Evolutionary conservation across 129 eudicot species (phyloP).

Genomic region (Solidago caesia): DNA sequence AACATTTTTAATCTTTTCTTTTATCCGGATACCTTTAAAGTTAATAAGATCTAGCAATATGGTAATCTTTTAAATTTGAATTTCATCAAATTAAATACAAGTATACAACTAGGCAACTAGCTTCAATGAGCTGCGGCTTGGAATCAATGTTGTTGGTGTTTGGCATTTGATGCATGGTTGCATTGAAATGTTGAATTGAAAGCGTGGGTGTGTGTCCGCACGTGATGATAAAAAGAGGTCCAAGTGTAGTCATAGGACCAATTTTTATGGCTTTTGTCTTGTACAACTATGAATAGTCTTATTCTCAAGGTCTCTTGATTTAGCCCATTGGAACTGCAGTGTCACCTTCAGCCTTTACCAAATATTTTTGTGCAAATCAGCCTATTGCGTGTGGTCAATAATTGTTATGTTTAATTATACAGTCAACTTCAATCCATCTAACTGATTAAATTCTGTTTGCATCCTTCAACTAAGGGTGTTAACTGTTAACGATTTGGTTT

Average conservation of each 20-base stretch:
- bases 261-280: slow-evolving; percentile 31
- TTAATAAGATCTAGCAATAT: no score
- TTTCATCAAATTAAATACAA: no score
- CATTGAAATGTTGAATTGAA: neutral
- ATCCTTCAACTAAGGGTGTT: no score
- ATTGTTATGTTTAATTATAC: neutral
- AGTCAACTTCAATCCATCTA: neutral
- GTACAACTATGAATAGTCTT: slow-evolving; percentile 24
- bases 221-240: slow-evolving; percentile 22
- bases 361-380: slow-evolving; percentile 18
- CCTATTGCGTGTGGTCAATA: slow-evolving; percentile 11
- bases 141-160: neutral
- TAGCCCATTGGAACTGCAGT: slow-evolving; percentile 16
- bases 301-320: neutral
- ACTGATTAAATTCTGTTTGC: neutral
- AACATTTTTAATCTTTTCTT: no score
- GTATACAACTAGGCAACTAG: no score
- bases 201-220: slow-evolving; percentile 24
- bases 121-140: neutral
- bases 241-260: slow-evolving; percentile 14
- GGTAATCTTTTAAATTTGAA: no score
- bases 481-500: no score
- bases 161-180: slow-evolving; percentile 8
- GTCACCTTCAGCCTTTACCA: slow-evolving; percentile 28
- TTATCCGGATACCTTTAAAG: no score